Evolutionary conservation across 2,329 filamentous ascomycete genomes (phyloP), one percentile per base, ranked within the genome.

Genomic region (Ceratocystis ficicola): DNA sequence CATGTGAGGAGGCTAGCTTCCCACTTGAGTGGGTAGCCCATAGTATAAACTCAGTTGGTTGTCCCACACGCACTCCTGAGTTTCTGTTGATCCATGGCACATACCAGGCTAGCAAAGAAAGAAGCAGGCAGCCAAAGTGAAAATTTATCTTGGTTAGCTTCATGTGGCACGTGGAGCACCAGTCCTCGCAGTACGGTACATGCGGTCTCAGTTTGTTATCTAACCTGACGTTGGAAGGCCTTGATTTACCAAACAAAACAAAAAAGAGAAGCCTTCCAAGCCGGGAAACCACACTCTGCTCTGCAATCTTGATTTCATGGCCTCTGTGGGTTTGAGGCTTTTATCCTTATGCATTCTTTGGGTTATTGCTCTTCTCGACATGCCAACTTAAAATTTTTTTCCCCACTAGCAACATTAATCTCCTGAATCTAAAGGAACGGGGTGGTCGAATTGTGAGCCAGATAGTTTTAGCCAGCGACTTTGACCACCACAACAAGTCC

Each of bases 391-490:
- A 41, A 41, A 15, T 1, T 44, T 61, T 41, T 20, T 44, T 44
- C 22, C 44, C n/a, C n/a, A 5, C 59, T 62, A 62, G 41, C 36
- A 30, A 15, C 17, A 28, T 22, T 20, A n/a, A 30, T 46, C 61
- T 48, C 61, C 61, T 63, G 61, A 48, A 63, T 48, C 44, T 30
- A 63, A 63, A 62, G 41, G 20, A 62, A 62, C 60, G 20, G 60
- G 20, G 60, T 46, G 20, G 60, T 46, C 3, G 60, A 44, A 52
- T 62, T 22, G 17, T 62, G 60, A 62, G 50, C 17, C 41, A 25
- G 61, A 22, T 32, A 8, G 36, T 41, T 41, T 41, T 41, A 41
- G 36, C 36, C 36, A 41, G 36, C 36, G 36, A 41, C 36, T 41
- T 41, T 41, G 36, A 41, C 12, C 12, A 41, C 36, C 36, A 41